phyloP scores from a whole-genome alignment of 257 asterid species.

The Solanum dulcamara region DNA sequence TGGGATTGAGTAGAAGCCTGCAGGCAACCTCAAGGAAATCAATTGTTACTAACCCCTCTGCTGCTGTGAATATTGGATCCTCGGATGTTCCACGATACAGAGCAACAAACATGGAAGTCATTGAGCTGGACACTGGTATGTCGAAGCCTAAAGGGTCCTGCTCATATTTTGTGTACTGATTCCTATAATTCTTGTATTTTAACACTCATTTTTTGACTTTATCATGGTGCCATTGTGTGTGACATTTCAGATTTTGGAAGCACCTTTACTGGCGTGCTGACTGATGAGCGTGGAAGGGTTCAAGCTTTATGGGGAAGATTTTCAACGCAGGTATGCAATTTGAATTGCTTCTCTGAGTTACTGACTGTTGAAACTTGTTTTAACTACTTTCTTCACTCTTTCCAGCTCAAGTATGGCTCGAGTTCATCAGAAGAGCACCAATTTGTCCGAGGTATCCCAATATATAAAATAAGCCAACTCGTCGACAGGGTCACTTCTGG shows the following conservation, averaged over 20 bases:
- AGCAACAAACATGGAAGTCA: constrained; percentile 97
- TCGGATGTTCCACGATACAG: constrained; percentile 95
- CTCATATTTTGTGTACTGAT: neutral
- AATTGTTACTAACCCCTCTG: constrained; percentile 87
- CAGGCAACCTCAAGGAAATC: constrained; percentile 98
- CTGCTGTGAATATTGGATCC: constrained; percentile 84
- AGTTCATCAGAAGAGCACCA: constrained; percentile 96
- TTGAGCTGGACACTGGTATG: constrained; percentile 95
- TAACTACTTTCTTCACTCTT: neutral
- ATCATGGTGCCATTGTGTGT: constrained; percentile 7
- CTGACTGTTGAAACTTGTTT: neutral
- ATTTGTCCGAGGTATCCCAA: constrained; percentile 91
- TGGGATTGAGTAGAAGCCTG: constrained; percentile 93
- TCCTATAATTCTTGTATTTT: neutral
- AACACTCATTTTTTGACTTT: neutral
- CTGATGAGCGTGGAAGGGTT: constrained; percentile 94
- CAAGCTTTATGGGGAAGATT: constrained; percentile 97
- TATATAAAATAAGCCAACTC: constrained; percentile 60
- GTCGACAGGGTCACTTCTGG: constrained; percentile 60
- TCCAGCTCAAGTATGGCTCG: constrained; percentile 81
- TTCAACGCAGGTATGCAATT: constrained; percentile 71
- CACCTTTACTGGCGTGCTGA: constrained; percentile 87
- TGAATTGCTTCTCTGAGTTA: constrained; percentile 4
- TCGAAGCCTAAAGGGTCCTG: neutral
- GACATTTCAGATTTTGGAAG: constrained; percentile 76